Conservation (phyloP, 164 flowering plant genomes). For the Annona squamosa region DNA sequence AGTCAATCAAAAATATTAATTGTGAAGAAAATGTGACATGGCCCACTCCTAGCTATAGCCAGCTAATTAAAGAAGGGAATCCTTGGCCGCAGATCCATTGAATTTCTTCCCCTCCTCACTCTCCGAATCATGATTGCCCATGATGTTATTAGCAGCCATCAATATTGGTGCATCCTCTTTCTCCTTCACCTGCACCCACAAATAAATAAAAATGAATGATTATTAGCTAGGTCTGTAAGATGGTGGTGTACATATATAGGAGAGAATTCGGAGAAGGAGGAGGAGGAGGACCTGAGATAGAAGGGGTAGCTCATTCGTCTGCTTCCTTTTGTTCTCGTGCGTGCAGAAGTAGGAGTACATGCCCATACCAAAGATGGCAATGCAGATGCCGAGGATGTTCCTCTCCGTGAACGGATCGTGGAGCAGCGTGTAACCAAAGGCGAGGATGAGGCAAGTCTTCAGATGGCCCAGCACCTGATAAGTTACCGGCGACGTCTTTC, state of each 20-base stretch:
- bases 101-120: slow-evolving; percentile 40
- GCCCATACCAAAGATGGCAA: slow-evolving; percentile 85
- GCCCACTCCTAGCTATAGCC: background rate
- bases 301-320: slow-evolving; percentile 24
- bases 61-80: slow-evolving; percentile 36
- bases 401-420: slow-evolving; percentile 88
- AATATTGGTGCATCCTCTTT: slow-evolving; percentile 45
- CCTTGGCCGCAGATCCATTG: slow-evolving; percentile 29
- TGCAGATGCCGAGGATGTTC: slow-evolving; percentile 70
- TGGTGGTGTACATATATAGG: background rate
- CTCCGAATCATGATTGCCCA: slow-evolving; percentile 45
- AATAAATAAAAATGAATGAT: background rate
- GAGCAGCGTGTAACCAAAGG: slow-evolving; percentile 76
- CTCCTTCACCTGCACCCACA: slow-evolving; percentile 42
- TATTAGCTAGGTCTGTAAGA: background rate
- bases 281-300: slow-evolving; percentile 44
- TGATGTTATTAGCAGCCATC: slow-evolving; percentile 18
- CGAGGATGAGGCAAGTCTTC: slow-evolving; percentile 87
- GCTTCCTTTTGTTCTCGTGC: slow-evolving; percentile 63
- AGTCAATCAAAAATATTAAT: slow-evolving; percentile 11
- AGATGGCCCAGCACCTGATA: slow-evolving; percentile 97
- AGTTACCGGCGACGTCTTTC: slow-evolving; percentile 95
- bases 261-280: background rate
- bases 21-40: slow-evolving; percentile 5
- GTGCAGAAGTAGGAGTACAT: slow-evolving; percentile 81